Percentiles rank a stretch among this genome's conserved stretches.
Evolutionary conservation across 2,329 filamentous ascomycete genomes (phyloP).

Genomic region (Ploettnerulaceae sp.): DNA sequence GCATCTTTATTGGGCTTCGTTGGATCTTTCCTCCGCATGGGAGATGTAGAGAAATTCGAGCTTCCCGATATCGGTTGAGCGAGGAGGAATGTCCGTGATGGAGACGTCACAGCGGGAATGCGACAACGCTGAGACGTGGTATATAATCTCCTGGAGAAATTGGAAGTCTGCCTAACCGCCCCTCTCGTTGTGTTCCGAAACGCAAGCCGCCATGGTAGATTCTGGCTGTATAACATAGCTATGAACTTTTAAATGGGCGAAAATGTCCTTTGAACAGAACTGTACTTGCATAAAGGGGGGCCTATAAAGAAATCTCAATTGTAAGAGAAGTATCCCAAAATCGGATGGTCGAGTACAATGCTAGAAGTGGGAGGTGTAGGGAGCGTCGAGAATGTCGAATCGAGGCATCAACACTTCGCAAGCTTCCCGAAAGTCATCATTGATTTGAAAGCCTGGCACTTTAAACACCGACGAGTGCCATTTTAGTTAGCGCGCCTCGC

Average conservation of each 20-base stretch:
- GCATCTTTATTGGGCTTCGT: conserved; percentile 32
- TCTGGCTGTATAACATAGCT: conserved; percentile 59
- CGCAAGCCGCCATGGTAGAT: conserved; percentile 60
- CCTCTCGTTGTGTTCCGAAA: conserved; percentile 31
- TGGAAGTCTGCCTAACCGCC: conserved; percentile 20
- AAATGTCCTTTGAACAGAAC: background rate
- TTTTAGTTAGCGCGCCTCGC: no score
- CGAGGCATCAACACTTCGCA: conserved; percentile 7
- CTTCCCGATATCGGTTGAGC: conserved; percentile 36
- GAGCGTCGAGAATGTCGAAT: background rate
- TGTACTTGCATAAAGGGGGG: background rate
- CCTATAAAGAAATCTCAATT: background rate
- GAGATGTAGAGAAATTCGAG: conserved; percentile 46
- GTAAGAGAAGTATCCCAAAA: background rate
- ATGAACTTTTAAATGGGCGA: conserved; percentile 5
- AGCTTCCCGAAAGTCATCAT: conserved; percentile 10
- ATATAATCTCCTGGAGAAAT: conserved; percentile 24
- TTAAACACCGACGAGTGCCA: conserved; percentile 8
- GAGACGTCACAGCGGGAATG: conserved; percentile 55
- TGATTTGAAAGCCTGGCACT: conserved; percentile 13
- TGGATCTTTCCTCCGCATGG: conserved; percentile 43
- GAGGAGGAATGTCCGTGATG: conserved; percentile 59
- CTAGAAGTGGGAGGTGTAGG: background rate
- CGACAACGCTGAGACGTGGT: conserved; percentile 21
- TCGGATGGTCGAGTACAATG: background rate